phyloP scores from a whole-genome alignment of 2,329 filamentous ascomycete species.

The Aspergillus sp. region DNA sequence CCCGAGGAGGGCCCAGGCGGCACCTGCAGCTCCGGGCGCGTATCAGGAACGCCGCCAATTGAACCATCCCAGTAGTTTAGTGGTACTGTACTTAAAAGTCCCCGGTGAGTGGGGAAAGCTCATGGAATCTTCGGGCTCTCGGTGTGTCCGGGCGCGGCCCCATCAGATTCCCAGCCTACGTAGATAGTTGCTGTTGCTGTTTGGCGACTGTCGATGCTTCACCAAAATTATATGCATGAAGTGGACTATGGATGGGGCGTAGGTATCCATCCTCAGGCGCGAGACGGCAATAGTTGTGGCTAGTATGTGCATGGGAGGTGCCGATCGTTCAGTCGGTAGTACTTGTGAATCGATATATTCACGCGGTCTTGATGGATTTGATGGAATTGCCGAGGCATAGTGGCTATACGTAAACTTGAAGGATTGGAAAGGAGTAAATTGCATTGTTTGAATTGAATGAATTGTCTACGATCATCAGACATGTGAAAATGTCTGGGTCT shows the following conservation, averaged over 20 bases:
- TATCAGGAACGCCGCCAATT: constrained; percentile 18
- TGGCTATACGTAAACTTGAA: neutral
- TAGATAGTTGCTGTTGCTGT: neutral
- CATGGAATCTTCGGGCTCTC: constrained; percentile 12
- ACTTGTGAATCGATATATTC: too few species aligned
- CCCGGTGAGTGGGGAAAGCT: constrained; percentile 4
- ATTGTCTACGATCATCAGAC: neutral
- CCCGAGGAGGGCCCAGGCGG: neutral
- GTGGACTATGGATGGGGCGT: too few species aligned
- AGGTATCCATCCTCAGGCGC: too few species aligned
- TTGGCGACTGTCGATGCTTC: too few species aligned
- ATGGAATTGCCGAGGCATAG: neutral
- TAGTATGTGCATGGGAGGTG: too few species aligned
- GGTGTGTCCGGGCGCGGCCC: neutral
- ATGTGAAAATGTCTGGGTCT: constrained; percentile 1
- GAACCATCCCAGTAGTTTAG: constrained; percentile 7
- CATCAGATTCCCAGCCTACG: neutral
- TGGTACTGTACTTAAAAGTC: too few species aligned
- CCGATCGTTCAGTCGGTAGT: too few species aligned
- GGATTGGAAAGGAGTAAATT: neutral
- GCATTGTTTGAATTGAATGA: neutral
- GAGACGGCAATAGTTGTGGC: too few species aligned
- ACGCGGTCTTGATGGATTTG: too few species aligned
- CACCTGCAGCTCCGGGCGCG: constrained; percentile 15
- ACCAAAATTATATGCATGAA: too few species aligned